Evolutionary conservation across 2,329 filamentous ascomycete species (phyloP), one percentile per base, ranked within the genome.

Genomic region (Penicillium sp.): DNA sequence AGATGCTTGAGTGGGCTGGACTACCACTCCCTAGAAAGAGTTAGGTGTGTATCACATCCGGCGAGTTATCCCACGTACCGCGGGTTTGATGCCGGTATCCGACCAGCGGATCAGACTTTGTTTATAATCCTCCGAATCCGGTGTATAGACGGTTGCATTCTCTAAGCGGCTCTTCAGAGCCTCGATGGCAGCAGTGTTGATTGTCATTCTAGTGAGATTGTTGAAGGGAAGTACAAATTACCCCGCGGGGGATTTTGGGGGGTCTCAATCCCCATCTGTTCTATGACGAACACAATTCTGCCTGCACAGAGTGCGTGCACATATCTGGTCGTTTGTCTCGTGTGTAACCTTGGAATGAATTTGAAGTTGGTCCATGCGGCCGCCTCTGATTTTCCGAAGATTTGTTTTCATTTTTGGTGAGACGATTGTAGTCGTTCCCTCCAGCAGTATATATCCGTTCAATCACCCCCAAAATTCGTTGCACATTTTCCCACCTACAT

Each of bases 1-100:
- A 11, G 72, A 63, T 1, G 68, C 57, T 0, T 72, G 73, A 8
- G 63, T 71, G 1, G 79, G 79, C 39, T 75, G 66, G 7, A 80
- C 68, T 36, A 81, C 76, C 0, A 76, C 69, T 5, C 77, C 80
- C 77, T 79, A 24, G 1, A 21, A 21, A 10, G 46, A n/a, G 46
- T 57, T 36, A 57, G 49, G 46, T 10, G 10, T 18, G 13, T 11
- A 3, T 24, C 24, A 9, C 18, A 5, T 22, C 14, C 5, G 4
- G n/a, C 18, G 16, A n/a, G 34, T 47, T 16, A 3, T 2, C 4
- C 43, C 27, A n/a, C 51, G 34, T 65, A 71, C 68, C 42, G 68
- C 68, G n/a, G 50, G 45, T 53, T 67, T 69, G 9, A 58, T 56
- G 9, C 67, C 68, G 3, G 67, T 70, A 13, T 68, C 67, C 18